phyloP scores from a whole-genome alignment of 331 rosid genomes.

The Prunus yedoensis region DNA sequence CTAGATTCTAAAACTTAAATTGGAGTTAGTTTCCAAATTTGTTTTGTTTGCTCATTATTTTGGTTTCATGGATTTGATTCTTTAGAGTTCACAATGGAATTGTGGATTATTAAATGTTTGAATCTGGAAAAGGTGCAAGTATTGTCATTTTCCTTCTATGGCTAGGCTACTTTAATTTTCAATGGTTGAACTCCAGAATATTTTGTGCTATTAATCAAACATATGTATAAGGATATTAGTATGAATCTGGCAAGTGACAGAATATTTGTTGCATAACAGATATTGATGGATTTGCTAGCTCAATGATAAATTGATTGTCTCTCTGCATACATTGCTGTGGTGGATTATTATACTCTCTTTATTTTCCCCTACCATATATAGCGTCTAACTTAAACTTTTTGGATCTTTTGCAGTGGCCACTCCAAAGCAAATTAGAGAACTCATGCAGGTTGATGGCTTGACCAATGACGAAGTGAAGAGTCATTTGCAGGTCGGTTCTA shows the following conservation, averaged over 20 bases:
- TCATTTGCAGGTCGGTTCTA: conserved; percentile 82
- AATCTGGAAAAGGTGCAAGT: background rate
- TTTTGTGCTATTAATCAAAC: background rate
- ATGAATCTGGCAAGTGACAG: background rate
- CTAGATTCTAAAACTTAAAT: conserved; percentile 22
- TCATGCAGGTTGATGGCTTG: conserved; percentile 98
- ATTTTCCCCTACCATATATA: conserved; percentile 19
- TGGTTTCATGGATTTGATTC: background rate
- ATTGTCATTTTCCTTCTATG: background rate
- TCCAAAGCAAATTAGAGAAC: conserved; percentile 96
- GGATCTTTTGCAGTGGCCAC: conserved; percentile 72
- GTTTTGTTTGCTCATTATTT: conserved; percentile 5
- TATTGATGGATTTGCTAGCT: conserved; percentile 12
- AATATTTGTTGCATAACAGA: conserved; percentile 10
- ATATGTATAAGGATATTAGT: background rate
- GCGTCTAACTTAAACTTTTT: conserved; percentile 25
- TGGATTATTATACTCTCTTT: conserved; percentile 9
- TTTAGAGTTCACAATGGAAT: background rate
- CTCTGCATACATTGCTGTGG: conserved; percentile 16
- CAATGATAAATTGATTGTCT: conserved; percentile 11
- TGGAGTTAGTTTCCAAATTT: conserved; percentile 10
- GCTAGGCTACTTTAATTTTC: conserved; percentile 7
- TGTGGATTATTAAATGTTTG: conserved; percentile 18
- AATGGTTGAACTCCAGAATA: background rate
- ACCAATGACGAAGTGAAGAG: conserved; percentile 99